These are phyloP conservation scores for Hypsizygus ulmarius DNA, from an alignment of 1,284 basidiomycete genomes.

Conservation along the genomic window DNA sequence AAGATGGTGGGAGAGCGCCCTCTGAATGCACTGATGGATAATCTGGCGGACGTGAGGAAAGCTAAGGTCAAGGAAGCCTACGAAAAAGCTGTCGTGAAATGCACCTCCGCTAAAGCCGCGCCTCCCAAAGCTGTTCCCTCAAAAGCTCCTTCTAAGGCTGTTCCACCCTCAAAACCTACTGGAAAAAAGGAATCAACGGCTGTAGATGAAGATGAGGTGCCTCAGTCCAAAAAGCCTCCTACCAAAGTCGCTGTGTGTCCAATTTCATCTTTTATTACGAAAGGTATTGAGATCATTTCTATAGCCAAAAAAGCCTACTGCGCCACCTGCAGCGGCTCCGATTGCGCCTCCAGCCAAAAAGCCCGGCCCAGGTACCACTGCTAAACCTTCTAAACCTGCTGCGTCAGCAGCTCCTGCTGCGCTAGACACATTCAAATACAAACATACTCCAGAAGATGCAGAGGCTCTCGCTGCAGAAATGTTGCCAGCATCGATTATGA, in stretches of 20 bases:
- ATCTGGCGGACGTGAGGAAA: constrained; percentile 87
- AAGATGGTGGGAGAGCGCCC: constrained; percentile 96
- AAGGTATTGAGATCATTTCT: constrained; percentile 5
- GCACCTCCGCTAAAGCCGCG: constrained; percentile 50
- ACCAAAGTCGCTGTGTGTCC: constrained; percentile 38
- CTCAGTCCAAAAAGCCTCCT: constrained; percentile 44
- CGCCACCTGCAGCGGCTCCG: constrained; percentile 24
- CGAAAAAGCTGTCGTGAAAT: constrained; percentile 85
- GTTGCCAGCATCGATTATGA: constrained; percentile 72
- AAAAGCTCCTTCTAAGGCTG: constrained; percentile 30
- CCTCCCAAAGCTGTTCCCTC: constrained; percentile 39
- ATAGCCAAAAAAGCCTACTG: constrained; percentile 51
- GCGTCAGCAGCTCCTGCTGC: constrained; percentile 34
- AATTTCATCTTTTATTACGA: not conserved
- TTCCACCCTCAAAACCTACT: constrained; percentile 3
- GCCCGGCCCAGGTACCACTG: constrained; percentile 21
- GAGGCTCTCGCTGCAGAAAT: constrained; percentile 75
- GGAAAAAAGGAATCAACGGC: not conserved
- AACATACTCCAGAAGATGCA: constrained; percentile 90
- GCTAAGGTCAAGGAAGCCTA: constrained; percentile 93
- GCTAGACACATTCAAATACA: constrained; percentile 88
- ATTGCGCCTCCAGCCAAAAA: constrained; percentile 25
- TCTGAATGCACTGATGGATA: constrained; percentile 86
- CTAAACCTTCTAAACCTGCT: constrained; percentile 19
- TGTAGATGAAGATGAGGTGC: constrained; percentile 30